These are phyloP conservation scores for Yamadazyma dendronema DNA, from an alignment of 1,139 yeast species.

Conservation along the genomic window DNA sequence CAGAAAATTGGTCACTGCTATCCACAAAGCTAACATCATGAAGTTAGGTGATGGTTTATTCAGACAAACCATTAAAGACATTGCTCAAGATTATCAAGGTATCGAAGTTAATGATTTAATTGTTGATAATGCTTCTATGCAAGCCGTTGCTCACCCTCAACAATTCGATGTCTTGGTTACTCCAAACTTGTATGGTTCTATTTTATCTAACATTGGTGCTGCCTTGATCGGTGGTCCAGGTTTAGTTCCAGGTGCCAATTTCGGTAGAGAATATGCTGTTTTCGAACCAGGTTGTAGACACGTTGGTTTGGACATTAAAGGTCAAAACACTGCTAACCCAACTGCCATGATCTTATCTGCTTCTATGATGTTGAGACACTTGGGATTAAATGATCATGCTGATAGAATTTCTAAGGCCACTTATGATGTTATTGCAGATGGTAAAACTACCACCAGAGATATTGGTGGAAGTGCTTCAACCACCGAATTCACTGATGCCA, in stretches of 20 bases:
- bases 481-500: conserved; percentile 89
- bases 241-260: conserved; percentile 96
- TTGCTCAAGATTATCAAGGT: conserved; percentile 88
- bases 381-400: conserved; percentile 82
- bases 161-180: conserved; percentile 97
- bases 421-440: conserved; percentile 85
- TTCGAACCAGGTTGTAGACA: conserved; percentile 99
- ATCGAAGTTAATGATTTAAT: conserved; percentile 86
- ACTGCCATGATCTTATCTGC: conserved; percentile 95
- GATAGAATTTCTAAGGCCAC: conserved; percentile 87
- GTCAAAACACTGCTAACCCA: conserved; percentile 95
- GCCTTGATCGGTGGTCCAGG: conserved; percentile 99
- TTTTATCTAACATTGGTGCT: conserved; percentile 96
- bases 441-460: conserved; percentile 75
- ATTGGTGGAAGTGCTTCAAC: conserved; percentile 89
- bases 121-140: conserved; percentile 99
- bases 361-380: conserved; percentile 88
- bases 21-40: conserved; percentile 99
- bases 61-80: conserved; percentile 88
- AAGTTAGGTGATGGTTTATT: conserved; percentile 97
- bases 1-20: conserved; percentile 91
- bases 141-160: conserved; percentile 96
- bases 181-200: conserved; percentile 97
- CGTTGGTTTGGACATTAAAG: conserved; percentile 95
- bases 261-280: conserved; percentile 96